Conservation (phyloP, 2,329 filamentous ascomycete species). For the Fusarium algeriense region DNA sequence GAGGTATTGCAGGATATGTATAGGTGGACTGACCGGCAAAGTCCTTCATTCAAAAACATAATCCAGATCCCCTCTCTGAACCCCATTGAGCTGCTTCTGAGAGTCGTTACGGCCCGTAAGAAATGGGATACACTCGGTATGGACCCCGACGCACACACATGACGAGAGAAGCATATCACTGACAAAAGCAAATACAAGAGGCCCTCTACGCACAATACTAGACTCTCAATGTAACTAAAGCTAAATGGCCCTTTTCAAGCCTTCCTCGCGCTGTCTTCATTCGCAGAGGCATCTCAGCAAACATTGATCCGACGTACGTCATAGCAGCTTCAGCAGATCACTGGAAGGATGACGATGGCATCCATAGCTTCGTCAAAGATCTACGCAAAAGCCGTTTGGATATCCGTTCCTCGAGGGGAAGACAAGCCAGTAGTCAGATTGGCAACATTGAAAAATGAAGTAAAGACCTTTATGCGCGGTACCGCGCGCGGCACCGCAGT, state of each 20-base stretch:
- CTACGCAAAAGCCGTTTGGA: no score
- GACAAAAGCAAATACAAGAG: not conserved
- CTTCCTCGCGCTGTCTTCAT: not conserved
- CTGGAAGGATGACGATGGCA: not conserved
- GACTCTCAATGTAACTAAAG: fast-evolving
- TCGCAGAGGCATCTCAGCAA: not conserved
- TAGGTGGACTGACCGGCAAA: no score
- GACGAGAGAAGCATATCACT: not conserved
- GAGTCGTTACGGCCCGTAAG: not conserved
- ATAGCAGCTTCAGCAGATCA: not conserved
- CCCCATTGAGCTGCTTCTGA: not conserved
- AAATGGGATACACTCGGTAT: not conserved
- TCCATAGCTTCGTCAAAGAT: no score
- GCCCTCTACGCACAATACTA: not conserved
- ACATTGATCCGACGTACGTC: not conserved
- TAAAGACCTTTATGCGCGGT: no score
- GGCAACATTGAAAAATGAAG: no score
- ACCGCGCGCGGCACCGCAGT: no score
- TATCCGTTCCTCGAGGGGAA: no score
- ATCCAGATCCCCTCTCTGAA: not conserved
- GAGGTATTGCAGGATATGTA: no score
- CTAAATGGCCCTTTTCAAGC: fast-evolving
- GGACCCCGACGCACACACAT: not conserved
- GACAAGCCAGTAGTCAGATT: no score
- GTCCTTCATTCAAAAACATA: no score